These are phyloP conservation scores for Peronospora destructor DNA, from an alignment of 352 stramenopile genomes.

Conservation along the genomic window DNA sequence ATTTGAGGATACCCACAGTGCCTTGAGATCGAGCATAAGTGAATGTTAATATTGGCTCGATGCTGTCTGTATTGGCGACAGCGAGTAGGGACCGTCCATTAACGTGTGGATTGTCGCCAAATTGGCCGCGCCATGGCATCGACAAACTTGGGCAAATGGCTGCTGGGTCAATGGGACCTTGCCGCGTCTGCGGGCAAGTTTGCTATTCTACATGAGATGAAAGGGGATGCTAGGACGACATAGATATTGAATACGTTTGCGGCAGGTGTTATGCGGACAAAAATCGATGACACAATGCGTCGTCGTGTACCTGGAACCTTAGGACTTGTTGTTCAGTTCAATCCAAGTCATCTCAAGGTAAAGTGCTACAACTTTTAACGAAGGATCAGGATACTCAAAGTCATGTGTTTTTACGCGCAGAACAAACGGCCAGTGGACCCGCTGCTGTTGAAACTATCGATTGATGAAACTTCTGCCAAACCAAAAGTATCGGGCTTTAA, in stretches of 20 bases:
- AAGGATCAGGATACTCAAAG: neutral
- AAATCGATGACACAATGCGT: slow-evolving; percentile 27
- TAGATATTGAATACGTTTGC: neutral
- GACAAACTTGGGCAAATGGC: slow-evolving; percentile 9
- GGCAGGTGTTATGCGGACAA: slow-evolving; percentile 36
- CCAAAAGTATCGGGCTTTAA: slow-evolving; percentile 32
- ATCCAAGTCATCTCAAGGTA: slow-evolving; percentile 37
- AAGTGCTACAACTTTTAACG: neutral
- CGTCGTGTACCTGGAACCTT: slow-evolving; percentile 32
- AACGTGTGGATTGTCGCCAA: neutral
- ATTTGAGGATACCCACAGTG: too few species aligned
- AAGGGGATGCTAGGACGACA: neutral
- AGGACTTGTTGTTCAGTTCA: slow-evolving; percentile 37
- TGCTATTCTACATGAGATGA: neutral
- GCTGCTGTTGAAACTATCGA: slow-evolving; percentile 14
- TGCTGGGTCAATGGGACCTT: slow-evolving; percentile 23
- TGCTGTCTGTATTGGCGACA: too few species aligned
- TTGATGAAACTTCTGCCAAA: neutral
- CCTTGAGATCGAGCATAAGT: too few species aligned
- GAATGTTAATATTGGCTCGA: too few species aligned
- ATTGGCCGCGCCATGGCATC: neutral
- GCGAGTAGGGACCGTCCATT: neutral
- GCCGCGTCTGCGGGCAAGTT: slow-evolving; percentile 13
- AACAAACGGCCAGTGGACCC: slow-evolving; percentile 39
- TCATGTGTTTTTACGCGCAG: slow-evolving; percentile 8